Percentiles rank a stretch among this genome's conserved stretches.
phyloP scores from a whole-genome alignment of 2,329 filamentous ascomycete species.

The Coniochaeta hoffmannii region DNA sequence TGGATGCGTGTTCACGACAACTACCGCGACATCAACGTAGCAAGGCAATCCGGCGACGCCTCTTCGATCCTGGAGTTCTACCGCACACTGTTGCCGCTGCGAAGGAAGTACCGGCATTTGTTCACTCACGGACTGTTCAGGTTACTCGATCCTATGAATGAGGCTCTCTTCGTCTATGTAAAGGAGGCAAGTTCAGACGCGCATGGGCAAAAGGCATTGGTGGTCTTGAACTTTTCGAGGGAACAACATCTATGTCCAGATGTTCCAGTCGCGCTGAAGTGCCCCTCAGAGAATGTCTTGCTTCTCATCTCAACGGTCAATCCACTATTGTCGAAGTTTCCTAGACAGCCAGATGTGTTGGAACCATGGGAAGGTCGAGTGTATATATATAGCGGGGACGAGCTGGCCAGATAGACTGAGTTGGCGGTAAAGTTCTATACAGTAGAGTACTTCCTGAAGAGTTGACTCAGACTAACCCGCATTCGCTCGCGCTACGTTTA shows the following conservation, averaged over 20 bases:
- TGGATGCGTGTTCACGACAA: slow-evolving; percentile 60
- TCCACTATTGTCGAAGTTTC: not conserved
- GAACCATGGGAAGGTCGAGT: slow-evolving; percentile 3
- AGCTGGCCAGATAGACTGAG: no score
- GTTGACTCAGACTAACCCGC: no score
- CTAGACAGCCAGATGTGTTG: not conserved
- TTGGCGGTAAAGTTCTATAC: no score
- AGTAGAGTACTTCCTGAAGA: no score
- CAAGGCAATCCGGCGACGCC: slow-evolving; percentile 30
- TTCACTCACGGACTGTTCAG: slow-evolving; percentile 56
- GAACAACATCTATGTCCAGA: slow-evolving; percentile 5
- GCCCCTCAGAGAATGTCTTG: not conserved
- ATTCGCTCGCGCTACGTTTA: no score
- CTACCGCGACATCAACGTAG: slow-evolving; percentile 47
- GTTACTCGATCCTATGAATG: slow-evolving; percentile 36
- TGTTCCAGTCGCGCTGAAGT: slow-evolving; percentile 3
- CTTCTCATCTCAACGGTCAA: slow-evolving; percentile 7
- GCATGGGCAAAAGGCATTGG: slow-evolving; percentile 19
- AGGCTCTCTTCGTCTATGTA: slow-evolving; percentile 33
- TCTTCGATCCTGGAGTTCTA: slow-evolving; percentile 53
- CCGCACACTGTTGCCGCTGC: slow-evolving; percentile 42
- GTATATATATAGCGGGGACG: not conserved
- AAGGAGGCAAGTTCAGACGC: slow-evolving; percentile 21
- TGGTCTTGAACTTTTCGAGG: slow-evolving; percentile 12
- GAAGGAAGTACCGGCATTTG: slow-evolving; percentile 48